phyloP scores from a whole-genome alignment of 192 early-diverging fungal species.

The Coemansia sp. region DNA sequence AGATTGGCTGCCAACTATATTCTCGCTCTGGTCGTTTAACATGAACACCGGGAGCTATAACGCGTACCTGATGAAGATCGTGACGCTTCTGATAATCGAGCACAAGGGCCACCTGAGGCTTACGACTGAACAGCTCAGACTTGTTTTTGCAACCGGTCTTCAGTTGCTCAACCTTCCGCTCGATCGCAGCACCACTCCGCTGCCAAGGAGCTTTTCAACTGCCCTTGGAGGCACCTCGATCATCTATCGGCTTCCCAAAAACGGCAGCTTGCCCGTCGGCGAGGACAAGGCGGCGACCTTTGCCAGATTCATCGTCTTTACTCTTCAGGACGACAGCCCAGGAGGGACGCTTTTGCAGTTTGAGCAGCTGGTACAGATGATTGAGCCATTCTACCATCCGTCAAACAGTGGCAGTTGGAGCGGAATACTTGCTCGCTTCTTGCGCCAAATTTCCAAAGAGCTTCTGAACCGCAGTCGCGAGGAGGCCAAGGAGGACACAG shows the following conservation, averaged over 20 bases:
- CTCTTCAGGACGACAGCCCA: constrained; percentile 59
- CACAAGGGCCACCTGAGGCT: constrained; percentile 33
- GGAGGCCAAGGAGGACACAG: constrained; percentile 28
- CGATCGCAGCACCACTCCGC: constrained; percentile 13
- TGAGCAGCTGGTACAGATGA: constrained; percentile 74
- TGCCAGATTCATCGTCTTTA: constrained; percentile 78
- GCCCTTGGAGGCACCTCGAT: constrained; percentile 29
- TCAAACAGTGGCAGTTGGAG: constrained; percentile 92
- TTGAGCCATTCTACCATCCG: constrained; percentile 88
- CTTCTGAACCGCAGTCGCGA: constrained; percentile 62
- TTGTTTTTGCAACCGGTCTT: constrained; percentile 53
- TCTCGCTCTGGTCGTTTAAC: constrained; percentile 80
- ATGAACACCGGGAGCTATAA: constrained; percentile 62
- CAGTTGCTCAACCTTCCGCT: constrained; percentile 49
- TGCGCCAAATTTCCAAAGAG: constrained; percentile 64
- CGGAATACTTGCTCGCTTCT: constrained; percentile 65
- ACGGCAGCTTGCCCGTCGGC: constrained; percentile 33
- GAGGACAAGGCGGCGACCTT: constrained; percentile 57
- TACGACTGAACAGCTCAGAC: constrained; percentile 43
- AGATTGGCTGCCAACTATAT: constrained; percentile 78
- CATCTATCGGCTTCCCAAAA: constrained; percentile 36
- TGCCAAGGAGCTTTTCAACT: constrained; percentile 23
- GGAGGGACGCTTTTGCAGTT: constrained; percentile 63
- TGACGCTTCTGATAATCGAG: constrained; percentile 66
- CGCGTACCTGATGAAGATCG: constrained; percentile 67